Conservation (phyloP, 768 basidiomycete genomes). For the Heimioporus sp. region DNA sequence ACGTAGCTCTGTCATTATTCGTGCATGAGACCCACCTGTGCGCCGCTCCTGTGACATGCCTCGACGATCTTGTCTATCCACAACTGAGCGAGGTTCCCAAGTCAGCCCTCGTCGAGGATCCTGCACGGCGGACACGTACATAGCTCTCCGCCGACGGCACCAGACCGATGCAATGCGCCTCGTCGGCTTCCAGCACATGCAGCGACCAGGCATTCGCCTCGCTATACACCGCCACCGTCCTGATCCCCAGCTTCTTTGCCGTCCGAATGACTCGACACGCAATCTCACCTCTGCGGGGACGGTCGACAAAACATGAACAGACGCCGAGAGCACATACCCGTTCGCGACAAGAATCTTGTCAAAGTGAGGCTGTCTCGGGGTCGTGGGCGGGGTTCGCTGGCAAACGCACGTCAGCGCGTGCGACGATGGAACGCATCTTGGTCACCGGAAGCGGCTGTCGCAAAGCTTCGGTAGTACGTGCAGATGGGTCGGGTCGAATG, state of each 20-base stretch:
- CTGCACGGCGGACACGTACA: slow-evolving; percentile 45
- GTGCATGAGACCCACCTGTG: slow-evolving; percentile 56
- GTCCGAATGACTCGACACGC: slow-evolving; percentile 94
- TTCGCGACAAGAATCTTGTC: slow-evolving; percentile 94
- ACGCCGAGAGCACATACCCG: slow-evolving; percentile 39
- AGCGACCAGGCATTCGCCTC: slow-evolving; percentile 80
- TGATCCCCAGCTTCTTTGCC: slow-evolving; percentile 82
- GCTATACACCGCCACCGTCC: slow-evolving; percentile 90
- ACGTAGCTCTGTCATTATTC: no score
- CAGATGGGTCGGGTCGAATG: neutral
- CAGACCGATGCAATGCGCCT: slow-evolving; percentile 93
- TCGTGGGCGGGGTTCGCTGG: neutral
- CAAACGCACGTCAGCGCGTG: neutral
- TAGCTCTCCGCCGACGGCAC: slow-evolving; percentile 88
- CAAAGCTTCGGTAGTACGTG: slow-evolving; percentile 11
- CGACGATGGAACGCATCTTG: neutral
- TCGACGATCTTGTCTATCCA: slow-evolving; percentile 87
- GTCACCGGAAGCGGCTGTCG: slow-evolving; percentile 19
- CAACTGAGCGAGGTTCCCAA: slow-evolving; percentile 45
- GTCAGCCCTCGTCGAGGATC: slow-evolving; percentile 1
- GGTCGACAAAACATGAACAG: neutral
- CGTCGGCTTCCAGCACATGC: slow-evolving; percentile 85
- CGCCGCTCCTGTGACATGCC: slow-evolving; percentile 75
- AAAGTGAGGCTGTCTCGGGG: slow-evolving; percentile 54
- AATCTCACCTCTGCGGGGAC: slow-evolving; percentile 76